A percentile compares a stretch with the other conserved stretches of the same genome.
Evolutionary conservation across 2,329 filamentous ascomycete species (phyloP).

Genomic region (Hypoxylon rubiginosum): DNA sequence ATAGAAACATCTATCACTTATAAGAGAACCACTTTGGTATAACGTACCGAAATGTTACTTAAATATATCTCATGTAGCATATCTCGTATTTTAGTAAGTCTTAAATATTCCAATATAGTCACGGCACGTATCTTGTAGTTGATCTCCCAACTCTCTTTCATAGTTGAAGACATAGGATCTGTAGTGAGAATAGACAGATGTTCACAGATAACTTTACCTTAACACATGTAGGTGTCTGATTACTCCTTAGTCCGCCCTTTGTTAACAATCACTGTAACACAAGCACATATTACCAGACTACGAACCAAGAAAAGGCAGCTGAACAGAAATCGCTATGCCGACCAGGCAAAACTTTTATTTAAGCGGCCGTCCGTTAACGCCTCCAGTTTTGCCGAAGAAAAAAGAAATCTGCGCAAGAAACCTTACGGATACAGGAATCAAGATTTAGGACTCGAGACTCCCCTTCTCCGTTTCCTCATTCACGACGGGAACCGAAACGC

Average conservation of each 20-base stretch:
- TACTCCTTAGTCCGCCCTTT: not conserved
- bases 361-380: not conserved
- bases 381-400: not conserved
- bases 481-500: slow-evolving; percentile 9
- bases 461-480: slow-evolving; percentile 5
- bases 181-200: too few relatives aligned
- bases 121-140: too few relatives aligned
- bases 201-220: too few relatives aligned
- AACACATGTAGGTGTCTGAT: too few relatives aligned
- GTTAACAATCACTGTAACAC: not conserved
- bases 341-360: not conserved
- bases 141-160: too few relatives aligned
- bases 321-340: not conserved
- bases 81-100: too few relatives aligned
- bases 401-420: not conserved
- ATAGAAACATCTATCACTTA: too few relatives aligned
- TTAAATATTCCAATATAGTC: too few relatives aligned
- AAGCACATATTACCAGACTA: not conserved
- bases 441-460: not conserved
- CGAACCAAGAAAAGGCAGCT: not conserved
- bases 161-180: too few relatives aligned
- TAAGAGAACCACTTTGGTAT: too few relatives aligned
- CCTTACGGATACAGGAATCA: not conserved
- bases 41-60: too few relatives aligned
- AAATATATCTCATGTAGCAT: too few relatives aligned